Evolutionary conservation across 306 rosid genomes (phyloP), one percentile per base, ranked within the genome.

Genomic region (Quercus dentata): DNA sequence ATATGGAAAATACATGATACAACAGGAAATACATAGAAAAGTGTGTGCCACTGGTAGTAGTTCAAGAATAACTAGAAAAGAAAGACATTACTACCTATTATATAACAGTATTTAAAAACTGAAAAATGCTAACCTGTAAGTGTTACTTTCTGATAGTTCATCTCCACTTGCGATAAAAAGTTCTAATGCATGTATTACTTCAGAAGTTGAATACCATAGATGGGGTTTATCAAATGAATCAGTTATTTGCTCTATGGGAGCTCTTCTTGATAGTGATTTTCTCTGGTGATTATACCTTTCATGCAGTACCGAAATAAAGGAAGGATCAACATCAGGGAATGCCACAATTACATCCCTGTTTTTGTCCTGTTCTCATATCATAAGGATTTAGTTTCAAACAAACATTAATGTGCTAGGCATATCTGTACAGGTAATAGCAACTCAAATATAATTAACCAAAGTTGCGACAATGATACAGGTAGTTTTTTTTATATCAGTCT

Each of bases 291-390:
- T 41, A 69, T 64, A 73, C 52, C 31, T 58, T 72, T 79, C 85
- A 41, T 71, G 79, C 28, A 46, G 82, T 68, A 72, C 65, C 41
- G 85, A 87, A 83, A 94, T 85, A n/a, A 82, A 74, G 70, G 91
- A 89, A 73, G 98, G 98, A 76, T 90, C 84, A 73, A 90, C 91
- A 70, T 94, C 97, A 9, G 98, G 98, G 79, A 94, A 89, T 77
- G 98, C 81, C 84, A 92, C 96, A 86, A 94, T 89, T 75, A 91
- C 81, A 79, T 94, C 98, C 88, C 97, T 86, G 79, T 94, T 92
- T 88, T 94, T 94, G 87, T 94, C 96, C 97, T 94, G 91, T 76
- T 81, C 62, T 78, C 75, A 77, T 21, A 67, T 82, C 78, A 69
- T 69, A 80, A 80, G 44, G 79, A 74, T 52, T 79, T 57, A 71